phyloP scores from a whole-genome alignment of 2,329 filamentous ascomycete species.

The Xylaria sp. region DNA sequence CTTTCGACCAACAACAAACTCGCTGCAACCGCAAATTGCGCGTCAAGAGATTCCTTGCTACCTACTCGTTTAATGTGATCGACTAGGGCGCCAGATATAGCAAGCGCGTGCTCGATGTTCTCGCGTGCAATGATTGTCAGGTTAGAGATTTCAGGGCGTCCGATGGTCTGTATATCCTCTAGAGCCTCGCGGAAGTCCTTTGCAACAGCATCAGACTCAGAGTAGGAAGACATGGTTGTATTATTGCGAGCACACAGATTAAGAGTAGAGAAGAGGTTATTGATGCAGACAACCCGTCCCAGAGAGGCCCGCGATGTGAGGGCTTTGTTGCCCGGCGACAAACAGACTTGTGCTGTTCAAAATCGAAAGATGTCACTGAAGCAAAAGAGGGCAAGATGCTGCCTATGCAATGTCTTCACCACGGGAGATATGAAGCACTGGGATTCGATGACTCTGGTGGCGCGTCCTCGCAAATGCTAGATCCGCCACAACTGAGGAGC shows the following conservation, averaged over 20 bases:
- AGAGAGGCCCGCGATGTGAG: constrained; percentile 8
- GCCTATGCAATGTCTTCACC: constrained; percentile 38
- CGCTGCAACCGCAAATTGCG: not conserved
- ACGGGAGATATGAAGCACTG: constrained; percentile 36
- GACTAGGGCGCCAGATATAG: constrained; percentile 87
- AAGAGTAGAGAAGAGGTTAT: constrained; percentile 22
- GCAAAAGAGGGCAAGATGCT: constrained; percentile 28
- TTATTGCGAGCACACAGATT: constrained; percentile 29
- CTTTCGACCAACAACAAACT: not conserved
- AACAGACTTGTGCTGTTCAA: constrained; percentile 18
- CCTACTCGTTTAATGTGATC: constrained; percentile 95
- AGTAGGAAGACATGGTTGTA: constrained; percentile 35
- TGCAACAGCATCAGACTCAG: constrained; percentile 79
- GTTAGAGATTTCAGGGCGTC: constrained; percentile 95
- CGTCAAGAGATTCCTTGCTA: constrained; percentile 34
- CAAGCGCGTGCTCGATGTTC: constrained; percentile 93
- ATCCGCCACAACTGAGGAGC: constrained; percentile 27
- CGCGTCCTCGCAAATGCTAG: constrained; percentile 32
- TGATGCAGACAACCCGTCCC: constrained; percentile 5
- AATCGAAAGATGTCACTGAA: constrained; percentile 35
- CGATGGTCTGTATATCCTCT: constrained; percentile 88
- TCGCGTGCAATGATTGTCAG: constrained; percentile 97
- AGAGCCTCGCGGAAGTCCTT: constrained; percentile 94
- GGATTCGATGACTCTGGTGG: constrained; percentile 34
- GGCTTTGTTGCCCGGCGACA: constrained; percentile 19